Evolutionary conservation across 2,329 filamentous ascomycete species (phyloP).

Genomic region (Cladosporium oxysporum): DNA sequence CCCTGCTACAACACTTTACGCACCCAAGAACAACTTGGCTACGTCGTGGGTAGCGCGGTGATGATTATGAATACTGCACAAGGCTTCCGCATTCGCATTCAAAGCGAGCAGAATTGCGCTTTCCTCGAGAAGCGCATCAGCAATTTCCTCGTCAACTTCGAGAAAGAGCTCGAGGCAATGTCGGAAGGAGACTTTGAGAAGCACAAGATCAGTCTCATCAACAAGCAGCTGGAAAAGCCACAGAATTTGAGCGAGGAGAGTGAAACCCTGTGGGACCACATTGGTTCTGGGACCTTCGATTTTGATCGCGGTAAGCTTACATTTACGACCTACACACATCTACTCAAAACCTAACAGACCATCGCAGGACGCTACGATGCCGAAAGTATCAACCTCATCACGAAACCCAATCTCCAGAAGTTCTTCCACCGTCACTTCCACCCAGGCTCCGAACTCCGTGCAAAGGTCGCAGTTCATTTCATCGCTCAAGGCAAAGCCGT

Average conservation of each 20-base stretch:
- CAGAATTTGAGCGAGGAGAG: constrained; percentile 91
- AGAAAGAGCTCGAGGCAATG: constrained; percentile 71
- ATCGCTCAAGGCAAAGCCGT: constrained; percentile 64
- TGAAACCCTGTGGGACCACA: constrained; percentile 78
- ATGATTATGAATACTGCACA: constrained; percentile 71
- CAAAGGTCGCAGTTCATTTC: constrained; percentile 84
- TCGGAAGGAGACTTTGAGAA: constrained; percentile 80
- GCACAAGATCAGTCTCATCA: constrained; percentile 86
- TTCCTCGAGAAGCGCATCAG: constrained; percentile 90
- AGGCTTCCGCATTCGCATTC: constrained; percentile 85
- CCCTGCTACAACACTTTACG: constrained; percentile 91
- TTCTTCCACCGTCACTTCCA: constrained; percentile 78
- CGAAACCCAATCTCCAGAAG: constrained; percentile 74
- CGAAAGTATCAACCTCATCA: constrained; percentile 69
- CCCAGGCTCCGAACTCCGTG: constrained; percentile 69
- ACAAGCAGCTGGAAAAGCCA: constrained; percentile 82
- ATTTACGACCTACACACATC: too few species aligned
- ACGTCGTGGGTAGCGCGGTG: constrained; percentile 86
- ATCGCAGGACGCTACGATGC: constrained; percentile 71
- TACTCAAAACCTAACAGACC: neutral
- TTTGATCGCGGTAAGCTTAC: constrained; percentile 73
- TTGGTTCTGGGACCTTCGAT: constrained; percentile 83
- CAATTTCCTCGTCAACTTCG: constrained; percentile 72
- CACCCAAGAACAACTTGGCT: constrained; percentile 96
- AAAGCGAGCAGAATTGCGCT: constrained; percentile 81